Conservation (phyloP, 1,284 basidiomycete species). For the Tilletia walkeri region DNA sequence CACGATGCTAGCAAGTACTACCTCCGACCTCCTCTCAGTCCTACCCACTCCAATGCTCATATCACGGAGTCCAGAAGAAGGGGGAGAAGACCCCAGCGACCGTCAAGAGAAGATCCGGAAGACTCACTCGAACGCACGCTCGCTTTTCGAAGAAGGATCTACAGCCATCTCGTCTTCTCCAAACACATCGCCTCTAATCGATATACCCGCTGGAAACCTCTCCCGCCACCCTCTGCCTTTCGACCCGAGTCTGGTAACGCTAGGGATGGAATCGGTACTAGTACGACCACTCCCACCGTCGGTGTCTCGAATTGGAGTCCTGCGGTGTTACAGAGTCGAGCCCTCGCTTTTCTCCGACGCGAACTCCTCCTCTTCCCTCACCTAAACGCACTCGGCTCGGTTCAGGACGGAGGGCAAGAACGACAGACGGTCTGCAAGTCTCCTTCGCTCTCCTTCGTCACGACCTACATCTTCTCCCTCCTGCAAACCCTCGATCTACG, state of each 20-base stretch:
- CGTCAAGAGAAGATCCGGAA: neutral
- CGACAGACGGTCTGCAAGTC: neutral
- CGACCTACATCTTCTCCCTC: slow-evolving; percentile 13
- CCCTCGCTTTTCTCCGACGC: neutral
- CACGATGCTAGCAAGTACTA: slow-evolving; percentile 8
- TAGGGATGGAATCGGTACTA: neutral
- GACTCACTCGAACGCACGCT: slow-evolving; percentile 5
- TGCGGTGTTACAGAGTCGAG: slow-evolving; percentile 4
- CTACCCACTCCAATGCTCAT: neutral
- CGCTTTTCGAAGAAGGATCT: slow-evolving; percentile 4
- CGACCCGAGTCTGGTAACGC: neutral
- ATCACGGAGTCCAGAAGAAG: no score
- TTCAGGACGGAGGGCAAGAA: neutral
- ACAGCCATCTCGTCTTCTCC: slow-evolving; percentile 13
- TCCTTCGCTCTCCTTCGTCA: slow-evolving; percentile 9
- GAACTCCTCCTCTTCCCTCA: slow-evolving; percentile 13
- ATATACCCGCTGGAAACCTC: neutral
- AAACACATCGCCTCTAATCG: slow-evolving; percentile 13
- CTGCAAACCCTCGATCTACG: slow-evolving; percentile 12
- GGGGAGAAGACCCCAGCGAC: neutral
- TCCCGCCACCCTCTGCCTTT: slow-evolving; percentile 9
- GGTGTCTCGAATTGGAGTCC: slow-evolving; percentile 14
- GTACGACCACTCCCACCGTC: neutral
- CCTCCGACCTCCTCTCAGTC: neutral
- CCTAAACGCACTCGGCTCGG: slow-evolving; percentile 1